Evolutionary conservation across 2,329 filamentous ascomycete species (phyloP), one percentile per base, ranked within the genome.

Genomic region (Calonectria naviculata): DNA sequence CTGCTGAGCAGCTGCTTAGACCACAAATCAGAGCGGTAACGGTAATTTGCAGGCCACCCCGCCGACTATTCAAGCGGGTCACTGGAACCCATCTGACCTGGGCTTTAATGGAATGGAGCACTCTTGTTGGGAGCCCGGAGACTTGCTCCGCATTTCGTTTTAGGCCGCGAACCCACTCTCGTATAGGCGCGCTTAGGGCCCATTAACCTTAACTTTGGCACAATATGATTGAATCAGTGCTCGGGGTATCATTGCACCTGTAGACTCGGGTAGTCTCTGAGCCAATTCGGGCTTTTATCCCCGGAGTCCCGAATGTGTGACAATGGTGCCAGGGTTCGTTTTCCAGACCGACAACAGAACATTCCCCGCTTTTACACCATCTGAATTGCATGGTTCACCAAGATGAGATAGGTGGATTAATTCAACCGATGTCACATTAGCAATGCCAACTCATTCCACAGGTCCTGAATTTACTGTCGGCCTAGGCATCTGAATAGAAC

Each of bases 391-490:
- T 56, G 52, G 29, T 34, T 17, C n/a, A 15, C 19, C 31, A 36
- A n/a, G 52, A 34, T 31, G 12, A 56, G 52, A 56, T 56, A 56
- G 52, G 52, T 56, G 52, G 52, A 56, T 56, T 56, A 56, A 56
- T 56, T 56, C 10, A 12, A 4, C 31, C 52, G 52, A 56, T 56
- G 31, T 24, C 21, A 34, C 52, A 56, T 56, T 12, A 56, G n/a
- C n/a, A 36, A 9, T 56, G 52, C 31, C 31, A 26, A 9, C 41
- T 44, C 41, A 44, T 44, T n/a, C 8, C 41, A 21, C 19, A 21
- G 19, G 41, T 44, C 41, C 41, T 44, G 41, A 44, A 44, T 44
- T 44, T 44, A 44, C 9, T 21, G 19, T 21, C n/a, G 8, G 19
- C 41, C 19, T 44, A 8, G 41, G 6, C 19, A 9, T 44, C 8